Conservation (phyloP, 1,139 yeast species). For the Zygosaccharomyces sapae region DNA sequence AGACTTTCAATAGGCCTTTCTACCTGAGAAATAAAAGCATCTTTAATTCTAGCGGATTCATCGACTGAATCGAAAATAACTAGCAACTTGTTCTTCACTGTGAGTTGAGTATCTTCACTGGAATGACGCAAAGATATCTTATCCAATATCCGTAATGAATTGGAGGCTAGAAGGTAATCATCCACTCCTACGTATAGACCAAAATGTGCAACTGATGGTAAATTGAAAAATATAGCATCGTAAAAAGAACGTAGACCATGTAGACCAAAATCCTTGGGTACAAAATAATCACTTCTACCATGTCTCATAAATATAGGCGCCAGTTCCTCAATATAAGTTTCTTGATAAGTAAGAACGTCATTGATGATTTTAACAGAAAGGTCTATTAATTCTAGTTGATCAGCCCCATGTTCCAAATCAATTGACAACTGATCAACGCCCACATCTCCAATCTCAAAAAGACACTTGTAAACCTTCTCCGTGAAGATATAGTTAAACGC, state of each 20-base stretch:
- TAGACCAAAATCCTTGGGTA: constrained; percentile 52
- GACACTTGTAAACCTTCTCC: constrained; percentile 50
- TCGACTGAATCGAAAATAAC: constrained; percentile 70
- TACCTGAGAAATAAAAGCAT: constrained; percentile 68
- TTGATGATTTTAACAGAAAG: constrained; percentile 45
- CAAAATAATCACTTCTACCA: constrained; percentile 36
- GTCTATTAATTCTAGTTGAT: constrained; percentile 38
- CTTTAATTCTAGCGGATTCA: constrained; percentile 63
- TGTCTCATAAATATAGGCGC: constrained; percentile 41
- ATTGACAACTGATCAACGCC: constrained; percentile 53
- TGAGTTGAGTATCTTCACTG: constrained; percentile 36
- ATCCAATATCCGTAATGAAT: constrained; percentile 52
- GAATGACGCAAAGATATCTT: constrained; percentile 40
- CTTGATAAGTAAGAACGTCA: constrained; percentile 51
- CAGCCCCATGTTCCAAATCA: constrained; percentile 40
- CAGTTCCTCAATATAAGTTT: constrained; percentile 48
- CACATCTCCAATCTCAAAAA: constrained; percentile 51
- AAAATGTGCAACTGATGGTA: constrained; percentile 65
- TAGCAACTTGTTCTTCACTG: constrained; percentile 57
- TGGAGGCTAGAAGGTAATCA: constrained; percentile 47
- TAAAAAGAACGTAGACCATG: constrained; percentile 62
- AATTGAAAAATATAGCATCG: constrained; percentile 65
- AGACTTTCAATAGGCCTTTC: constrained; percentile 42
- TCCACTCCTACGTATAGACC: constrained; percentile 63
- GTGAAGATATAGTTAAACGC: constrained; percentile 59